These are phyloP conservation scores for Irpex sp. DNA, from an alignment of 1,284 basidiomycete genomes.

Conservation along the genomic window DNA sequence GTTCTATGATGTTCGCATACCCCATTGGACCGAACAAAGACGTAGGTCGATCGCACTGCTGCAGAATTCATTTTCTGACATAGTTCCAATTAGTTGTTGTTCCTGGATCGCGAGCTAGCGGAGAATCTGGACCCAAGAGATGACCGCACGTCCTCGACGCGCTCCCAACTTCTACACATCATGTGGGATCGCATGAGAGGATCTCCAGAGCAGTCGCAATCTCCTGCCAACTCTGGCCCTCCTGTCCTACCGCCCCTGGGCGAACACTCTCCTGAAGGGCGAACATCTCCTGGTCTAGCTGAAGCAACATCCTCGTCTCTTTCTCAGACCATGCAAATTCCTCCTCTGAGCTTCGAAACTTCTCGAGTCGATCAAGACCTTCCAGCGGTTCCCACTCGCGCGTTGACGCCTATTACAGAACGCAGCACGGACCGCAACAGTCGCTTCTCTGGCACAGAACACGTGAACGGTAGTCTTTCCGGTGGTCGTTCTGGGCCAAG, in stretches of 20 bases:
- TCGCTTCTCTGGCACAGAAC: constrained; percentile 16
- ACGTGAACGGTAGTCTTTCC: background rate
- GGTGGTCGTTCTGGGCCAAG: background rate
- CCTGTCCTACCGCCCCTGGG: constrained; percentile 24
- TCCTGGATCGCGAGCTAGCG: constrained; percentile 84
- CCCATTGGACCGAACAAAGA: constrained; percentile 73
- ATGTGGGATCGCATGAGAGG: constrained; percentile 64
- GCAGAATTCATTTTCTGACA: constrained; percentile 3
- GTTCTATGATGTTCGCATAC: constrained; percentile 80
- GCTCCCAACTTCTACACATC: constrained; percentile 60
- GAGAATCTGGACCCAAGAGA: constrained; percentile 78
- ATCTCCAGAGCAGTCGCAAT: constrained; percentile 16
- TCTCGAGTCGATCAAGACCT: constrained; percentile 5
- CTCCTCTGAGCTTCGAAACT: constrained; percentile 29
- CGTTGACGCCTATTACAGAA: constrained; percentile 32
- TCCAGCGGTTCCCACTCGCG: constrained; percentile 16
- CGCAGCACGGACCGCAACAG: constrained; percentile 21
- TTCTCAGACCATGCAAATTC: constrained; percentile 26
- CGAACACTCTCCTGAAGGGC: constrained; percentile 7
- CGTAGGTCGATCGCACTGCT: constrained; percentile 39
- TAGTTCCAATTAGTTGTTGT: constrained; percentile 57
- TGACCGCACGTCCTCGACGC: constrained; percentile 69
- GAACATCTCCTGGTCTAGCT: background rate
- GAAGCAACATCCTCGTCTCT: background rate
- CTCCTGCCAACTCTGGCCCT: constrained; percentile 15